Percentiles rank a stretch among this genome's conserved stretches.
Conservation (phyloP, 768 basidiomycete genomes). For the Grammothele lineata region DNA sequence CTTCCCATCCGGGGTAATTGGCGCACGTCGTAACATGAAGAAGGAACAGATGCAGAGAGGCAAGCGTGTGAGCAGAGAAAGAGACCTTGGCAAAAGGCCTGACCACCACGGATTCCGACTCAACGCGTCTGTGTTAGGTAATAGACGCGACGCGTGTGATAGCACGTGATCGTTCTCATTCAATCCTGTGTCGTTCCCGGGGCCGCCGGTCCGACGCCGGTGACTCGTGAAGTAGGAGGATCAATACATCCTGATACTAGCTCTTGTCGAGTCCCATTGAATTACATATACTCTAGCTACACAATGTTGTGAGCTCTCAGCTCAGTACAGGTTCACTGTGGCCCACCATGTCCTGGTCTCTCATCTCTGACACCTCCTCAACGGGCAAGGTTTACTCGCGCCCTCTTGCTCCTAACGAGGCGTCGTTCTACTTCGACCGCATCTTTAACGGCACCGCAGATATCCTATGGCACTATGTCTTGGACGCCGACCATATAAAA, state of each 20-base stretch:
- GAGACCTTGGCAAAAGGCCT: not conserved
- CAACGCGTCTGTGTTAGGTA: constrained; percentile 6
- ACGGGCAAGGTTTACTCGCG: constrained; percentile 16
- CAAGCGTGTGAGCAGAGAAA: too few relatives aligned
- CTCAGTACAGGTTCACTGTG: too few relatives aligned
- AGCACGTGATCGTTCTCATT: constrained; percentile 16
- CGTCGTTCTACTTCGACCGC: constrained; percentile 22
- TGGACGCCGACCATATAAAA: constrained; percentile 18
- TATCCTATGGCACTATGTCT: constrained; percentile 30
- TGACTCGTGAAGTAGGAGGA: too few relatives aligned
- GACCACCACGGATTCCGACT: not conserved
- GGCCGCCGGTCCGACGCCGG: too few relatives aligned
- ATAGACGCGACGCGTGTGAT: constrained; percentile 15
- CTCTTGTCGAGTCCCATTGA: too few relatives aligned
- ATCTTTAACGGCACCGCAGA: constrained; percentile 36
- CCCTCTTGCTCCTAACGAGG: constrained; percentile 18
- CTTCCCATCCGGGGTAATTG: constrained; percentile 68
- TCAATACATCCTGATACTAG: too few relatives aligned
- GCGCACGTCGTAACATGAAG: constrained; percentile 67
- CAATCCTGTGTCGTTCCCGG: too few relatives aligned
- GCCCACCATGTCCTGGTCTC: constrained; percentile 5
- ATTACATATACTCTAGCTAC: too few relatives aligned
- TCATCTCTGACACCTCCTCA: not conserved
- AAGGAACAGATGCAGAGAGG: not conserved
- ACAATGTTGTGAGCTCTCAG: too few relatives aligned